Conservation (phyloP, 75 land plant genomes). For the Selaginella moellendorffii region DNA sequence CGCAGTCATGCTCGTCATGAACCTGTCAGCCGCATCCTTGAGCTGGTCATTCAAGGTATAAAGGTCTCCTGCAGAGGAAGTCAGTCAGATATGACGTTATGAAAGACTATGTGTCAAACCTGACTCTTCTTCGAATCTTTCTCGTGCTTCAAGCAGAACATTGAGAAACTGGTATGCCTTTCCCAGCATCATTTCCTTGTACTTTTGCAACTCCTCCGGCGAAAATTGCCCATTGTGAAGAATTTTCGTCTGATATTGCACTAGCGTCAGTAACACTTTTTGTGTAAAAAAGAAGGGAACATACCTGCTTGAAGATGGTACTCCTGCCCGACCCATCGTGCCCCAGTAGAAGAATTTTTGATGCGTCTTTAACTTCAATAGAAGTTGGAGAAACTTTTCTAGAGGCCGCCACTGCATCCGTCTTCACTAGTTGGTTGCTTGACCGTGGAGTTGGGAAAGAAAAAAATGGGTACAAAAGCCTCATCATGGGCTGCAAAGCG, state of each 20-base stretch:
- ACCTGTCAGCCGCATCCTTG: slow-evolving; percentile 66
- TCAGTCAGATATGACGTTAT: no score
- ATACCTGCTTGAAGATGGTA: slow-evolving; percentile 85
- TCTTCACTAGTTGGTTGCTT: slow-evolving; percentile 18
- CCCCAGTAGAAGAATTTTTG: slow-evolving; percentile 69
- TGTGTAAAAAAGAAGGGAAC: no score
- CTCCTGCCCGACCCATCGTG: slow-evolving; percentile 64
- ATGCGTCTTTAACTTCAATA: slow-evolving; percentile 34
- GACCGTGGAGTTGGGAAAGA: slow-evolving; percentile 64
- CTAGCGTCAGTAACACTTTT: no score
- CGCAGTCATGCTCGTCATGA: slow-evolving; percentile 56
- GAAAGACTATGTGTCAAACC: no score
- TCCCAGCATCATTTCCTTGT: slow-evolving; percentile 64
- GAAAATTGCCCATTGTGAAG: slow-evolving; percentile 51
- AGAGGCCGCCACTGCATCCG: slow-evolving; percentile 15
- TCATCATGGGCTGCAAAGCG: slow-evolving; percentile 39
- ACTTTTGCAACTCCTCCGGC: slow-evolving; percentile 50
- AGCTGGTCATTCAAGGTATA: slow-evolving; percentile 18
- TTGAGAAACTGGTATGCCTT: slow-evolving; percentile 60
- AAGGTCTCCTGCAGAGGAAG: neutral
- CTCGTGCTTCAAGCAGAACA: slow-evolving; percentile 80
- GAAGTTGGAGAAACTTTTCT: slow-evolving; percentile 35
- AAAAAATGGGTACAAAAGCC: slow-evolving; percentile 49
- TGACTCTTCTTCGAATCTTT: slow-evolving; percentile 89
- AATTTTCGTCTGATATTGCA: slow-evolving; percentile 82